Conservation (phyloP, 73 alveolate species). For the Symbiodinium natans region DNA sequence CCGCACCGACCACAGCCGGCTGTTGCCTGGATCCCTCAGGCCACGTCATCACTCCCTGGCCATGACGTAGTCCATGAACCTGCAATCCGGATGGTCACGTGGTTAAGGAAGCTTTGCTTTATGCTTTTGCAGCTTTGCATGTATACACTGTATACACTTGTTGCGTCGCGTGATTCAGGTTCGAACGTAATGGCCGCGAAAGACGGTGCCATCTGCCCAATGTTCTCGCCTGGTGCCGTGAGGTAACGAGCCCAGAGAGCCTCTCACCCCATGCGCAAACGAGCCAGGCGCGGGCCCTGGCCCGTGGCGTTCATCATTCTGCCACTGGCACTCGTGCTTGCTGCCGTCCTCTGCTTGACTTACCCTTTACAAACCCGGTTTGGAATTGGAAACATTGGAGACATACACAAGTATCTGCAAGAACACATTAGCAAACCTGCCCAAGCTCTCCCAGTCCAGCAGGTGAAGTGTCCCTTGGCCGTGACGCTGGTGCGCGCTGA, state of each 20-base stretch:
- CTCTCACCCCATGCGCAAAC: no score
- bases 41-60: conserved; percentile 86
- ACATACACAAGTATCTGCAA: no score
- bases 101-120: background rate
- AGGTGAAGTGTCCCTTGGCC: conserved; percentile 71
- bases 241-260: background rate
- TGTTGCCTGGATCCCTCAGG: conserved; percentile 87
- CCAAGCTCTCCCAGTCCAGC: conserved; percentile 41
- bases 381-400: no score
- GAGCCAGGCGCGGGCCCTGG: conserved; percentile 17
- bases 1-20: background rate
- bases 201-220: conserved; percentile 89
- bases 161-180: background rate
- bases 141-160: background rate
- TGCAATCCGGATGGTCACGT: background rate
- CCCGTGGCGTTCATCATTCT: conserved; percentile 87
- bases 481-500: conserved; percentile 54
- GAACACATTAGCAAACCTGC: background rate
- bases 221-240: conserved; percentile 31
- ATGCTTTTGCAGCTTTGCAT: background rate
- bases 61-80: conserved; percentile 90
- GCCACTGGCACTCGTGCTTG: conserved; percentile 87
- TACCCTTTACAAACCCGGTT: no score
- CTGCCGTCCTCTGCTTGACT: conserved; percentile 62
- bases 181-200: conserved; percentile 27